Evolutionary conservation across 1,284 basidiomycete species (phyloP).

Genomic region (Pseudozyma tsukubaensis): DNA sequence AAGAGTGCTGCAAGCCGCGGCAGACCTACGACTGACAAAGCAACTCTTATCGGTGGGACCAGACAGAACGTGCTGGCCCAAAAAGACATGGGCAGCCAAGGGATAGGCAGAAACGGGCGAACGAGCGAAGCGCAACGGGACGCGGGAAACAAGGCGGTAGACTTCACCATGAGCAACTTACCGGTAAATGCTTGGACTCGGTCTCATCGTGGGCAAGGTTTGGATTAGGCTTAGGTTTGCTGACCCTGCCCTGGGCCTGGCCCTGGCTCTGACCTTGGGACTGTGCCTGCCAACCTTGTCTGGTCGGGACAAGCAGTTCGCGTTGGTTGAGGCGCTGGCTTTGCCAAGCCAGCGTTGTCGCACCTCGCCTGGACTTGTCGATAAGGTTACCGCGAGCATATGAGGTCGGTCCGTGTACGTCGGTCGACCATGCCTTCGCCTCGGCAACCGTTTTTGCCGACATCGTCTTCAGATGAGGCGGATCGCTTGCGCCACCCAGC

Average conservation of each 20-base stretch:
- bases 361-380: not conserved
- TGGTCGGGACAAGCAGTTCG: too few relatives aligned
- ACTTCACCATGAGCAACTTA: conserved; percentile 6
- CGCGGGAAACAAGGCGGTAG: too few relatives aligned
- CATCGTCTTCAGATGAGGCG: not conserved
- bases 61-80: not conserved
- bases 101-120: too few relatives aligned
- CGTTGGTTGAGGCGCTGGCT: too few relatives aligned
- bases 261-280: not conserved
- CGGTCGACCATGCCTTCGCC: conserved; percentile 5
- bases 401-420: not conserved
- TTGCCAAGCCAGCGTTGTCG: not conserved
- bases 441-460: conserved; percentile 30
- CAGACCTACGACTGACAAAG: not conserved
- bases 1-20: not conserved
- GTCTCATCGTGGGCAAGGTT: conserved; percentile 28
- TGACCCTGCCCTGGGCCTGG: not conserved
- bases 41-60: not conserved
- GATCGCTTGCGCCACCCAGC: conserved; percentile 1
- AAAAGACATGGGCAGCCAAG: too few relatives aligned
- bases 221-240: not conserved
- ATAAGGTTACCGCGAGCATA: conserved; percentile 6
- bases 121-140: too few relatives aligned
- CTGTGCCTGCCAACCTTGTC: too few relatives aligned
- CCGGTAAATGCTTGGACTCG: conserved; percentile 14